Percentiles rank a stretch among this genome's conserved stretches.
Conservation (phyloP, 345 rosid species). For the Linum usitatissimum region DNA sequence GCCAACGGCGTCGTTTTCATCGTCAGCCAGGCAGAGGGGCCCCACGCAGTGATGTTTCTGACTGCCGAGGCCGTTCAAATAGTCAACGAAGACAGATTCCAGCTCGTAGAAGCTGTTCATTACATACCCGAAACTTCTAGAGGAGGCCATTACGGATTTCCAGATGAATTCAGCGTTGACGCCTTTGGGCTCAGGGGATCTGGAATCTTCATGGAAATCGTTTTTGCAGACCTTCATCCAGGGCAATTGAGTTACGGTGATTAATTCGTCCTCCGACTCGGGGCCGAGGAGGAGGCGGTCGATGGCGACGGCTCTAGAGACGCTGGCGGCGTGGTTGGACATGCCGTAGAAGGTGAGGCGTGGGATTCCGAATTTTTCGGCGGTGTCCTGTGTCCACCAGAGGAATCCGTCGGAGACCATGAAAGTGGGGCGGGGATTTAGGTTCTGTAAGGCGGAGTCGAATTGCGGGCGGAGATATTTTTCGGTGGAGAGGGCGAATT, state of each 20-base stretch:
- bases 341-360: constrained; percentile 48
- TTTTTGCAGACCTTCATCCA: constrained; percentile 45
- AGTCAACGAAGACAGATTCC: constrained; percentile 41
- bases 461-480: constrained; percentile 46
- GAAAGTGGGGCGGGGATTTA: constrained; percentile 32
- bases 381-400: constrained; percentile 72
- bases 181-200: constrained; percentile 11
- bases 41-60: constrained; percentile 42
- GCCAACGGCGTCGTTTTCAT: not conserved
- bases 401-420: constrained; percentile 62
- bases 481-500: constrained; percentile 45
- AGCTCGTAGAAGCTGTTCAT: constrained; percentile 59
- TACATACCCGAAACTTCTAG: constrained; percentile 32
- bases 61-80: constrained; percentile 8
- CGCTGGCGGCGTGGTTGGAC: constrained; percentile 16
- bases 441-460: constrained; percentile 30
- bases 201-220: constrained; percentile 19
- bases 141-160: constrained; percentile 1
- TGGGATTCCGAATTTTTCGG: constrained; percentile 47
- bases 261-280: constrained; percentile 31
- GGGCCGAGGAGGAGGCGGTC: constrained; percentile 9
- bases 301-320: constrained; percentile 2
- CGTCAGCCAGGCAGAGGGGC: constrained; percentile 38
- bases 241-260: constrained; percentile 44
- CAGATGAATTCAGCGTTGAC: constrained; percentile 8